Conservation (phyloP, 2,329 filamentous ascomycete genomes). For the Penicillium sp. region DNA sequence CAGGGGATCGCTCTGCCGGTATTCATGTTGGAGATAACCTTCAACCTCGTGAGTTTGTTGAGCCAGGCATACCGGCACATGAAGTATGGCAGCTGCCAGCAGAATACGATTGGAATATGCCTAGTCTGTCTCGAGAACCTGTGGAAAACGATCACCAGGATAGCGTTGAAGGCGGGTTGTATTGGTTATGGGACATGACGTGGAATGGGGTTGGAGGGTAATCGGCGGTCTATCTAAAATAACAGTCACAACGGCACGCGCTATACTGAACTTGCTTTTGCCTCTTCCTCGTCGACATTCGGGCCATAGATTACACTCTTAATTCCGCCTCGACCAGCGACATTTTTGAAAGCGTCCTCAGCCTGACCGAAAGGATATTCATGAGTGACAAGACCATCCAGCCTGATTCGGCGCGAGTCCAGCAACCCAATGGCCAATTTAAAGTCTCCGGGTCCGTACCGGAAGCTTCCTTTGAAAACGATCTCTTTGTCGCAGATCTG, state of each 20-base stretch:
- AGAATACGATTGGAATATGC: constrained; percentile 9
- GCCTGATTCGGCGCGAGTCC: constrained; percentile 60
- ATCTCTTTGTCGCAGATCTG: constrained; percentile 82
- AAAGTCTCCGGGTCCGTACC: constrained; percentile 84
- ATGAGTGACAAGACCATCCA: constrained; percentile 73
- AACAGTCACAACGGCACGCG: neutral
- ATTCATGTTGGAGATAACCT: neutral
- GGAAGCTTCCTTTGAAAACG: constrained; percentile 77
- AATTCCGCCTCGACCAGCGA: constrained; percentile 66
- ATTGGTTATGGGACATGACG: constrained; percentile 31
- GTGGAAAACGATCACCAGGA: constrained; percentile 2
- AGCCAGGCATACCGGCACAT: neutral
- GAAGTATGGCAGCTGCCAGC: constrained; percentile 4
- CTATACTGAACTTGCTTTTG: constrained; percentile 8
- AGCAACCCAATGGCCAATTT: constrained; percentile 68
- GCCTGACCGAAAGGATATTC: constrained; percentile 74
- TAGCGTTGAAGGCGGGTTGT: constrained; percentile 24
- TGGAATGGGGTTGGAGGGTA: constrained; percentile 16
- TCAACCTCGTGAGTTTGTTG: neutral
- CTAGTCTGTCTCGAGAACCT: neutral
- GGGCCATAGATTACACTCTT: constrained; percentile 40
- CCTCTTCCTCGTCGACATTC: constrained; percentile 14
- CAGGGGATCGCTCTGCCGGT: constrained; percentile 5
- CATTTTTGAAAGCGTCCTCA: constrained; percentile 78
- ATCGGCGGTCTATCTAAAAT: neutral